phyloP scores from a whole-genome alignment of 768 basidiomycete species.

The Mycena albidolilacea region DNA sequence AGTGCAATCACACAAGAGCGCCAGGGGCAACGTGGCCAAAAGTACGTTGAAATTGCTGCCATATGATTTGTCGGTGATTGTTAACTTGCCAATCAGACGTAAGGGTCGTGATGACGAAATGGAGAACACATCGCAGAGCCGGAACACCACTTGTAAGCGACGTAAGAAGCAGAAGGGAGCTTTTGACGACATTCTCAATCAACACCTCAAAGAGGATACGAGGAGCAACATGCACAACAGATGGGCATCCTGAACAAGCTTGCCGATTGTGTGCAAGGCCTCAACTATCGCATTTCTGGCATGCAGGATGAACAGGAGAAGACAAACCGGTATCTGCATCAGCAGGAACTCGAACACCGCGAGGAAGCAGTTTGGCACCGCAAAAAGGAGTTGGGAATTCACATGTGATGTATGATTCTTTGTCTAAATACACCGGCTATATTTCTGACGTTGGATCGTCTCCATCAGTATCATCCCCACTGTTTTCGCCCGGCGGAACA shows the following conservation, averaged over 20 bases:
- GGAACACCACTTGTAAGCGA: neutral
- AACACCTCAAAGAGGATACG: neutral
- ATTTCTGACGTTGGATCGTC: slow-evolving; percentile 7
- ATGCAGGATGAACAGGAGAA: slow-evolving; percentile 9
- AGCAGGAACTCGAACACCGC: neutral
- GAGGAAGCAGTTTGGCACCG: neutral
- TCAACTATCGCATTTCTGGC: neutral
- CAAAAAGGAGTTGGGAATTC: slow-evolving; percentile 1
- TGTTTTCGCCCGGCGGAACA: neutral
- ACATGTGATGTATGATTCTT: slow-evolving; percentile 1
- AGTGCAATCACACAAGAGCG: neutral
- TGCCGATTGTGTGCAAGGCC: slow-evolving; percentile 7
- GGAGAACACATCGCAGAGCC: neutral
- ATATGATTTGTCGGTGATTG: neutral
- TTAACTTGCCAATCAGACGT: neutral
- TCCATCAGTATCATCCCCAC: slow-evolving; percentile 1
- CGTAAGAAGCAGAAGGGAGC: neutral
- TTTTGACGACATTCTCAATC: slow-evolving; percentile 3
- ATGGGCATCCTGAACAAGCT: slow-evolving; percentile 2
- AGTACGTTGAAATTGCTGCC: neutral
- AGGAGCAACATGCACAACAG: neutral
- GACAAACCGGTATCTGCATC: neutral
- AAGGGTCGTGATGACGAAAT: neutral
- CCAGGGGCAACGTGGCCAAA: neutral
- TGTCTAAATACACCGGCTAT: slow-evolving; percentile 4